A percentile compares a stretch with the other conserved stretches of the same genome.
These are phyloP conservation scores for Ophiostoma piceae DNA, from an alignment of 2,329 filamentous ascomycete species.

Conservation along the genomic window DNA sequence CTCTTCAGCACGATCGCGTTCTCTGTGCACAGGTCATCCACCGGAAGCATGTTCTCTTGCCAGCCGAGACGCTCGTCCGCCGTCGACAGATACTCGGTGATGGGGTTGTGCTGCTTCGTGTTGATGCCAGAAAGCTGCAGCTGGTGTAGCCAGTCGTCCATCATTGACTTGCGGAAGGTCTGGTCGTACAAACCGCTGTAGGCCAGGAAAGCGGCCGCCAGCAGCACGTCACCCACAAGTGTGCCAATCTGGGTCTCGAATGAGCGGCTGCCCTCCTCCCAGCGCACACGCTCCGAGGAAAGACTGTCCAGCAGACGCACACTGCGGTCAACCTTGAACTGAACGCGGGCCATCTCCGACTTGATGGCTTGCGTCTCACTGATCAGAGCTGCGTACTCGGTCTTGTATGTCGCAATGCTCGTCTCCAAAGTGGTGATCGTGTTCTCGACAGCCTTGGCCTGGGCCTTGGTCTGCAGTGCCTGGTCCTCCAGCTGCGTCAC, in stretches of 20 bases:
- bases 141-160: slow-evolving; percentile 95
- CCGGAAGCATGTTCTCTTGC: slow-evolving; percentile 89
- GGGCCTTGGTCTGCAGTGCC: slow-evolving; percentile 85
- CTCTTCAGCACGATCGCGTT: slow-evolving; percentile 96
- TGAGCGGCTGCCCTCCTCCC: slow-evolving; percentile 96
- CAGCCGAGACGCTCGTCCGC: slow-evolving; percentile 91
- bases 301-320: slow-evolving; percentile 90
- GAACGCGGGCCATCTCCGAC: slow-evolving; percentile 88
- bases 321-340: slow-evolving; percentile 97
- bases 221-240: slow-evolving; percentile 88
- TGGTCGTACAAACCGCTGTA: slow-evolving; percentile 97
- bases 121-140: slow-evolving; percentile 86
- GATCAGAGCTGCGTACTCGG: slow-evolving; percentile 90
- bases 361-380: slow-evolving; percentile 98
- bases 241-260: slow-evolving; percentile 98
- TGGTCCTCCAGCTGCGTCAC: slow-evolving; percentile 81
- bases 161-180: slow-evolving; percentile 94
- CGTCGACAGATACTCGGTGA: slow-evolving; percentile 94
- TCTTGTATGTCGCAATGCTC: slow-evolving; percentile 93
- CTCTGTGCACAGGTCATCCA: slow-evolving; percentile 96
- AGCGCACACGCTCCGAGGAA: slow-evolving; percentile 85
- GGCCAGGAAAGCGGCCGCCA: slow-evolving; percentile 94
- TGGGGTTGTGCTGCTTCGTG: slow-evolving; percentile 87
- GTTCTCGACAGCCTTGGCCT: slow-evolving; percentile 85
- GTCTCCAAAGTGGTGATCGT: slow-evolving; percentile 77